Base-by-base conservation (phyloP, 2,329 filamentous ascomycete genomes). In the Stemphylium beticola region DNA sequence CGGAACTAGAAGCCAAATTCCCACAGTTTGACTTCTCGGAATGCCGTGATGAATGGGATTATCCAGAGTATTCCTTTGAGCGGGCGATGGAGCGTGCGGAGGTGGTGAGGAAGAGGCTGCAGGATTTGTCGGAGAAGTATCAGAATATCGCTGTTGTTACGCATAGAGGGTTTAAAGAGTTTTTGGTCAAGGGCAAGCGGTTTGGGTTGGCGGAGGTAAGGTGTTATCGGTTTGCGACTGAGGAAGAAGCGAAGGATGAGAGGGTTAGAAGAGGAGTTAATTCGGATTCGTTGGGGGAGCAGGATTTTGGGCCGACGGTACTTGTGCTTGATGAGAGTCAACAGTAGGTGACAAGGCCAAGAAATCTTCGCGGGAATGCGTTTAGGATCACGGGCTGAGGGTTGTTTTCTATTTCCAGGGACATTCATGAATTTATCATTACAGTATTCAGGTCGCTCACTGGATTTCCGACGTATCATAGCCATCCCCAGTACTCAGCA, bases 281-380 rank as follows among this genome's bases (percentile, higher is more conserved):
- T 49, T 58, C 47, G 15, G 60, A 65, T 11, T 59, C 48, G 4
- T 14, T 50, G 37, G 34, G 50, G 12, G 44, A 50, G 24, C 54
- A 61, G 18, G 61, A 68, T 24, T 68, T 66, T 58, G 66, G 63
- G 3, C 60, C 66, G 4, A 62, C 61, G 9, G 53, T 67, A 4
- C 49, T 67, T 20, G 40, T 63, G 5, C 18, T 40, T 24, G 31
- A 49, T 9, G 41, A 44, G n/a, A 10, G 26, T 15, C 29, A 54
- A 10, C 18, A 34, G 12, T 37, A 38, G 14, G 4, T 4, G 22
- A 24, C 4, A 24, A 24, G 22, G 22, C 4, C 8, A 7, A 24
- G 6, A 7, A 4, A 2, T 24, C 22, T 4, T 24, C 8, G 22
- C 22, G 22, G 22, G 5, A 24, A 4, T 24, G 2, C 22, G 22